A percentile compares a stretch with the other conserved stretches of the same genome.
These are phyloP conservation scores for Xylariaceae sp. DNA, from an alignment of 2,329 filamentous ascomycete species.

Conservation along the genomic window DNA sequence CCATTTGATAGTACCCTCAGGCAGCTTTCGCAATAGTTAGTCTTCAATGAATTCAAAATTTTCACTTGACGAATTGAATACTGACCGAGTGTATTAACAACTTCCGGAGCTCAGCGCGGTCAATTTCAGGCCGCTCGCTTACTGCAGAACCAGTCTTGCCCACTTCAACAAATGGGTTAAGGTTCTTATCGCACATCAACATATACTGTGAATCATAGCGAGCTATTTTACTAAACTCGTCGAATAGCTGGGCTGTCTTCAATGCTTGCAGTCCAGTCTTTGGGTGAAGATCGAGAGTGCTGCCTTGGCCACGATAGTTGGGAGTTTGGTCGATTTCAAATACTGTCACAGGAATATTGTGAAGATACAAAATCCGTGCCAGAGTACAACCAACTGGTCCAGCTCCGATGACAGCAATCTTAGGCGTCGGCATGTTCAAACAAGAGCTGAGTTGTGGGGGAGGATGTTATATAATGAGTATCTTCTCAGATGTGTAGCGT, in stretches of 20 bases:
- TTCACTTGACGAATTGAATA: too few species aligned
- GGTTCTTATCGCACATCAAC: conserved; percentile 43
- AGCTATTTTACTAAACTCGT: conserved; percentile 48
- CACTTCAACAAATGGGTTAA: conserved; percentile 34
- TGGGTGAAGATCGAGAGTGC: conserved; percentile 54
- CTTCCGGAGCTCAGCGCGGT: conserved; percentile 43
- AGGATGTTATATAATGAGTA: too few species aligned
- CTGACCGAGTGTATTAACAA: conserved; percentile 41
- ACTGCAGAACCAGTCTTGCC: conserved; percentile 29
- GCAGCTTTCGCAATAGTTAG: conserved; percentile 25
- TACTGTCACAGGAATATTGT: conserved; percentile 45
- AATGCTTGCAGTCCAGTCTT: conserved; percentile 44
- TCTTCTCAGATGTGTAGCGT: too few species aligned
- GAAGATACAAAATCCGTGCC: conserved; percentile 49
- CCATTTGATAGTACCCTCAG: conserved; percentile 46
- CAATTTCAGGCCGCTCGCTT: conserved; percentile 50
- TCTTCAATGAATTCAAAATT: too few species aligned
- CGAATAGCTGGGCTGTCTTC: conserved; percentile 43
- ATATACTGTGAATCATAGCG: conserved; percentile 52
- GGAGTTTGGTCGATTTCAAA: conserved; percentile 48
- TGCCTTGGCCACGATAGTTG: conserved; percentile 48
- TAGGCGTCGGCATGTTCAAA: conserved; percentile 12
- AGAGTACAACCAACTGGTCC: conserved; percentile 49
- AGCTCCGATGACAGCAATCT: conserved; percentile 48
- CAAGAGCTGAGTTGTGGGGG: neutral